Base-by-base conservation (phyloP, 2,329 filamentous ascomycete genomes). In the Intubia oerlemansii region DNA sequence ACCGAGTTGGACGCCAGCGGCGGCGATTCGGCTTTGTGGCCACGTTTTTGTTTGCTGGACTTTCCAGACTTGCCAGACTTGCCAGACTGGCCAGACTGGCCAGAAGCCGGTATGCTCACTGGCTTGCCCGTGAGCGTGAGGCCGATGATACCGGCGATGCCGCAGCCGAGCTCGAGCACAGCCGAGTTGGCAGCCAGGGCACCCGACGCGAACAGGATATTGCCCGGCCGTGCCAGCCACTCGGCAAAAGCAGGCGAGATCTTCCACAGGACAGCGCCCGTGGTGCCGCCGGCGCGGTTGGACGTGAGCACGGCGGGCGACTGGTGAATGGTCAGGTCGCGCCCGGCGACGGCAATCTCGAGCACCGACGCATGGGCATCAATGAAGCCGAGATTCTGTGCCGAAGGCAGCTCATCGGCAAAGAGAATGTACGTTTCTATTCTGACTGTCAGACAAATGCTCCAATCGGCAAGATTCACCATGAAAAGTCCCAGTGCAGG, bases 351-450 rank as follows among this genome's bases (percentile, higher is more conserved):
- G 19, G 61, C 60, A 33, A 92, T 45, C 10, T 47, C 65, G 20
- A 93, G 48, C 2, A 54, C 50, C 2, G 61, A 46, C 8, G 77
- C 69, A 37, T 64, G 68, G 11, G 76, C 56, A 46, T 92, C 74
- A 37, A 95, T 54, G 50, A 93, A 88, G 43, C 85, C 88, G 8
- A 95, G 69, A 41, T 82, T 72, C 31, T 70, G 66, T 7, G 36
- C 37, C 10, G 75, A 76, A 0, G 76, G 70, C 16, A 80, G 66
- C 12, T 67, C 53, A 44, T 76, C 70, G 24, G 80, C 74, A 56
- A 91, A 93, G 31, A 93, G 61, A 21, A 84, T 53, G 44, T 91
- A 93, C 5, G 80, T 79, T 54, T 95, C 85, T 92, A 15, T 3
- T 21, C n/a, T 21, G 19, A 8, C 8, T 21, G n/a, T n/a, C n/a